Evolutionary conservation across 805 yeast genomes (phyloP), one percentile per base, ranked within the genome.

Genomic region (Kluyveromyces nonfermentans): DNA sequence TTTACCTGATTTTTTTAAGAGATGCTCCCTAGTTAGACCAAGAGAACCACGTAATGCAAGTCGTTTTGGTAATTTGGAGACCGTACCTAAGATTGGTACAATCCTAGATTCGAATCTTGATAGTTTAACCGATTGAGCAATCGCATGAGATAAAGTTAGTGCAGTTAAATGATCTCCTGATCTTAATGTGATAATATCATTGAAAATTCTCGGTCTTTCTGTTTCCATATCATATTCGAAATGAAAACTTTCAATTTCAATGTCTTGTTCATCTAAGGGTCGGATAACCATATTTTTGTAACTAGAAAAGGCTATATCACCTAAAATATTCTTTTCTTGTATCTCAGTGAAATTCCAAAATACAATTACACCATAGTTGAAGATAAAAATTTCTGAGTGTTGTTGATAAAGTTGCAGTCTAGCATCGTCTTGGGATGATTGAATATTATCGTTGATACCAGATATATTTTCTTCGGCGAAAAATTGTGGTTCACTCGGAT

Each of bases 271-370:
- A 49, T 79, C 80, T 21, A 83, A 72, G 0, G 96, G 93, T 42
- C 85, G 74, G 3, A 83, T 69, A 21, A 84, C 75, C 18, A 88
- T 65, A 9, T 73, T 65, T 60, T 68, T 71, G 14, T 63, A 68
- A 25, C 71, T 73, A 16, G 74, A 71, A 55, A 74, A 74, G 33
- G 77, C 83, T 50, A 93, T 70, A 57, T 93, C 98, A 1, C 97
- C 97, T 44, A 93, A 71, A 16, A 93, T 78, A 55, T 90, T 93
- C 67, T 88, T 88, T 56, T 93, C 98, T 58, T 93, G 96, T 7
- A 77, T 71, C 58, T 88, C 96, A 2, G 90, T 79, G 54, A 93
- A 88, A 57, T 93, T 93, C 98, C 98, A 93, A 57, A 93, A 89
- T 17, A 93, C 97, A n/a, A 93, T 87, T 12, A 90, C 95, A 17